phyloP scores from a whole-genome alignment of 305 asterid genomes.

The Fraxinus greggii region DNA sequence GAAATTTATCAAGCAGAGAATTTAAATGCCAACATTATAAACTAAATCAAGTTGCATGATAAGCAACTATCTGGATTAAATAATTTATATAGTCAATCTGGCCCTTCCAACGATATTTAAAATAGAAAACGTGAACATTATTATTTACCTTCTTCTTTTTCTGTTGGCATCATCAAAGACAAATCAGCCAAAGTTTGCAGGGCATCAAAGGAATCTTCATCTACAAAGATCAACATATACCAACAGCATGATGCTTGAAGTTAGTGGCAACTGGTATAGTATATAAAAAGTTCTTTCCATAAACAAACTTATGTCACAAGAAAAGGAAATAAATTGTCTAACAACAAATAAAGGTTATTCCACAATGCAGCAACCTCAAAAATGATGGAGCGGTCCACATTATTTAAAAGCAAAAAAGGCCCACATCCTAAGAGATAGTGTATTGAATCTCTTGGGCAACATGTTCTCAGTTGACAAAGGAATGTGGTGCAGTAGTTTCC shows the following conservation, averaged over 20 bases:
- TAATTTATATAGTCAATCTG: background rate
- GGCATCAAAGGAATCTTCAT: conserved; percentile 74
- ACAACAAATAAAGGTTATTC: background rate
- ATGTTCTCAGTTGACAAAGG: conserved; percentile 20
- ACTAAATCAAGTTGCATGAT: conserved; percentile 19
- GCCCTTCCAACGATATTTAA: conserved; percentile 8
- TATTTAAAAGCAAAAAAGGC: background rate
- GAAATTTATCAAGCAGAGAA: background rate
- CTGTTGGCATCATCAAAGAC: conserved; percentile 73
- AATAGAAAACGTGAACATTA: conserved; percentile 11
- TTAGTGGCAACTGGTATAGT: conserved; percentile 20
- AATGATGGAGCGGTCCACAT: background rate
- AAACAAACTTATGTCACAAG: background rate
- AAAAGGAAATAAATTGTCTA: conserved; percentile 5
- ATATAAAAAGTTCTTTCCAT: background rate
- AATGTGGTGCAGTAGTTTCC: conserved; percentile 6
- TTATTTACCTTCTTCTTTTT: conserved; percentile 65
- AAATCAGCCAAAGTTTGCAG: conserved; percentile 83
- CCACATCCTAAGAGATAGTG: background rate
- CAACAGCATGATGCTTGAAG: conserved; percentile 15
- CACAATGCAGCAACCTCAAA: background rate
- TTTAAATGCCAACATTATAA: conserved; percentile 7
- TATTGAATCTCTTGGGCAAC: conserved; percentile 6
- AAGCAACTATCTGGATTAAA: conserved; percentile 21
- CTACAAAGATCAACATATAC: conserved; percentile 42